These are phyloP conservation scores for Mollisiaceae sp. DNA, from an alignment of 2,329 filamentous ascomycete genomes.

Conservation along the genomic window DNA sequence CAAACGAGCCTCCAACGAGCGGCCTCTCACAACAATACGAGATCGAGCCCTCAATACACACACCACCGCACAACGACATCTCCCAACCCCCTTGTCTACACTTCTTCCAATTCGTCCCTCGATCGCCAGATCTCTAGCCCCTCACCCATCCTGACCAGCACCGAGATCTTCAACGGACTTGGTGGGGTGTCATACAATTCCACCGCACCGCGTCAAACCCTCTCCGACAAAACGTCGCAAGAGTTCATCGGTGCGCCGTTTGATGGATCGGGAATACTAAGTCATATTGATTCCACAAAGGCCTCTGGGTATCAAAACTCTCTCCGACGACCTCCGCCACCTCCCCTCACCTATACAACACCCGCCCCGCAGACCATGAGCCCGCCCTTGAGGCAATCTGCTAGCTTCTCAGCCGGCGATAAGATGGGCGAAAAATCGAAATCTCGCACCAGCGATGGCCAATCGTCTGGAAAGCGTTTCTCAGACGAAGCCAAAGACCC, in stretches of 20 bases:
- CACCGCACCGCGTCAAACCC: slow-evolving; percentile 41
- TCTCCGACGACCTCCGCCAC: slow-evolving; percentile 49
- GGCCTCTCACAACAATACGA: slow-evolving; percentile 60
- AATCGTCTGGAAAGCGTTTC: slow-evolving; percentile 68
- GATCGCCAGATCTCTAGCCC: slow-evolving; percentile 40
- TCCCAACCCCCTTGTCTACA: slow-evolving; percentile 52
- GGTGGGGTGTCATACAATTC: slow-evolving; percentile 36
- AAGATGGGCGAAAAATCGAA: slow-evolving; percentile 54
- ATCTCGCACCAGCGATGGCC: slow-evolving; percentile 45
- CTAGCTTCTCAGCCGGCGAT: slow-evolving; percentile 64
- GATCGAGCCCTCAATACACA: slow-evolving; percentile 35
- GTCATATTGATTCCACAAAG: slow-evolving; percentile 58
- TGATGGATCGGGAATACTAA: slow-evolving; percentile 66
- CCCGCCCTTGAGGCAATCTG: slow-evolving; percentile 67
- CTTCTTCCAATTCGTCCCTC: slow-evolving; percentile 45
- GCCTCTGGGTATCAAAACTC: slow-evolving; percentile 43
- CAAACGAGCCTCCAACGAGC: slow-evolving; percentile 65
- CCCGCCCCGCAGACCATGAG: slow-evolving; percentile 58
- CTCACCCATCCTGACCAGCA: slow-evolving; percentile 38
- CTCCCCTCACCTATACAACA: slow-evolving; percentile 55
- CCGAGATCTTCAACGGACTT: slow-evolving; percentile 32
- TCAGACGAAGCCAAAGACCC: slow-evolving; percentile 76
- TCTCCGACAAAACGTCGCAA: slow-evolving; percentile 55
- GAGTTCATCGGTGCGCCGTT: slow-evolving; percentile 70
- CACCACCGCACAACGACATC: slow-evolving; percentile 48